Base-by-base conservation (phyloP, 2,329 filamentous ascomycete species). In the Claviceps sp. region DNA sequence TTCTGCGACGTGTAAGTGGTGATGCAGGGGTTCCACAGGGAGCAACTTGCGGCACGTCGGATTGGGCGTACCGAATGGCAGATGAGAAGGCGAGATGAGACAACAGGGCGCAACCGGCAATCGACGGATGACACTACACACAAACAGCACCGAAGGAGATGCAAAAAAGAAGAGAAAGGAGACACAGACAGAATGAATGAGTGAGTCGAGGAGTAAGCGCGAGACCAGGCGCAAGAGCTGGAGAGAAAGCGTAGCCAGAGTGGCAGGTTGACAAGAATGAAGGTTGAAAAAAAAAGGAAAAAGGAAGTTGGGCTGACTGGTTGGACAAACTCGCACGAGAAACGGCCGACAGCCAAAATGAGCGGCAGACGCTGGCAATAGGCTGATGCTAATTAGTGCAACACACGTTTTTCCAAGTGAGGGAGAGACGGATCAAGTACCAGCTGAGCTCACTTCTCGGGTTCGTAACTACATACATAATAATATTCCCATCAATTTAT, bases 1-100 rank as follows among this genome's bases (percentile, higher is more conserved):
- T 38, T 38, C 48, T 47, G 53, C 53, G 53, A 55, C 53, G 50
- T 55, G 44, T 52, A 55, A 55, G 53, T 55, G 50, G 50, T 52
- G 47, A 52, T 48, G 50, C 26, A 48, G 50, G 50, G 53, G 50
- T 41, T 22, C 30, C 37, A 38, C 43, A 50, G 47, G 38, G 38
- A 47, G 50, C 41, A 38, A 37, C 47, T 34, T 41, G 37, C 34
- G 47, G 24, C 24, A 50, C 24, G 4, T 37, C 30, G 37, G 37
- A n/a, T 14, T 24, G 50, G 40, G 47, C 24, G 47, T 26, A 24
- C 26, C 41, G 26, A 22, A 42, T 38, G 14, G 46, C 45, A 30
- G n/a, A 22, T 40, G 13, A n/a, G 34, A 16, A 20, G 22, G 18
- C 11, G 26, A 50, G 38, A 48, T 13, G 24, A 30, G 47, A 38